Conservation (phyloP, 129 eudicot genomes). For the Glebionis coronaria region DNA sequence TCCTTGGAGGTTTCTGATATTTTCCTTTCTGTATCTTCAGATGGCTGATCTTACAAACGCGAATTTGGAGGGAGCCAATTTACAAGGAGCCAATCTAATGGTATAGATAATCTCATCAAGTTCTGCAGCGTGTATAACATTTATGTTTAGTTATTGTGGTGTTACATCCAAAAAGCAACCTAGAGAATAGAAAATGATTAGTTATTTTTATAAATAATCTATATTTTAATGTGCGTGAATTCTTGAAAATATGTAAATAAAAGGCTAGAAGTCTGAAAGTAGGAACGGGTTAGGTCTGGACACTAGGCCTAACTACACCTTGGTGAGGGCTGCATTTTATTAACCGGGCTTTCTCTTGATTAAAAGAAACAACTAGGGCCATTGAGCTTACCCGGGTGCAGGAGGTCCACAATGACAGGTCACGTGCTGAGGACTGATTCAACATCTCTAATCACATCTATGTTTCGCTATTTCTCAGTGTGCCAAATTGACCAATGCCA, state of each 20-base stretch:
- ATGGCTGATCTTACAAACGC: conserved; percentile 95
- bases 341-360: no score
- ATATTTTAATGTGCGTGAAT: not conserved
- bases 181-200: no score
- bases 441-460: no score
- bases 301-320: no score
- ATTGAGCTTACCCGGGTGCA: not conserved
- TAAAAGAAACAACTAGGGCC: not conserved
- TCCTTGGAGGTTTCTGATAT: not conserved
- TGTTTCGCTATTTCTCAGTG: conserved; percentile 39
- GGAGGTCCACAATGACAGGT: not conserved
- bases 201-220: not conserved
- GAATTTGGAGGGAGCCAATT: conserved; percentile 94
- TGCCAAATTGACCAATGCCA: conserved; percentile 79
- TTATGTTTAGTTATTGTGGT: no score
- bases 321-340: no score
- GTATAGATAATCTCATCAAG: conserved; percentile 30
- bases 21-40: conserved; percentile 34
- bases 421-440: no score
- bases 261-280: not conserved
- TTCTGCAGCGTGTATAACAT: not conserved
- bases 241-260: not conserved
- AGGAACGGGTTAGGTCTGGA: no score
- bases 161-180: no score
- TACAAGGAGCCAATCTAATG: conserved; percentile 94